phyloP scores from a whole-genome alignment of 2,329 filamentous ascomycete genomes.

The Cladophialophora psammophila region DNA sequence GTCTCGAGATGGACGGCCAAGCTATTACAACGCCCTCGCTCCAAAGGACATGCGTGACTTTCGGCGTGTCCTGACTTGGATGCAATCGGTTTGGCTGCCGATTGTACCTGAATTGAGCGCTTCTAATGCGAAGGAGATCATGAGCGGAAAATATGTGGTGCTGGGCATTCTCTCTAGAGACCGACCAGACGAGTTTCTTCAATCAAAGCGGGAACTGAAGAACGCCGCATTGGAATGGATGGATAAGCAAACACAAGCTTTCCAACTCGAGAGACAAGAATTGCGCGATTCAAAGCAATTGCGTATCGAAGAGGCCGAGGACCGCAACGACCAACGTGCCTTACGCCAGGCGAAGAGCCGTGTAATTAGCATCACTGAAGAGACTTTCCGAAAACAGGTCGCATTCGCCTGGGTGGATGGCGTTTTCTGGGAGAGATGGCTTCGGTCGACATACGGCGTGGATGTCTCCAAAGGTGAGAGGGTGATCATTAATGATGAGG shows the following conservation, averaged over 20 bases:
- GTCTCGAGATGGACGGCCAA: slow-evolving; percentile 84
- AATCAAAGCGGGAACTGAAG: slow-evolving; percentile 88
- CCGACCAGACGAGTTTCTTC: slow-evolving; percentile 77
- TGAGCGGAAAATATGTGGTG: slow-evolving; percentile 94
- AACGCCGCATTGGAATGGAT: slow-evolving; percentile 97
- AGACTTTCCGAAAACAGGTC: slow-evolving; percentile 82
- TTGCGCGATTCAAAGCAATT: slow-evolving; percentile 93
- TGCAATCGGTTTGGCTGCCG: slow-evolving; percentile 94
- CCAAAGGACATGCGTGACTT: slow-evolving; percentile 93
- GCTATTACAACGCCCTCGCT: slow-evolving; percentile 85
- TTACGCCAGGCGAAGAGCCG: slow-evolving; percentile 88
- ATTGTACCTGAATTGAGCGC: slow-evolving; percentile 94
- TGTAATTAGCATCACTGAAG: slow-evolving; percentile 85
- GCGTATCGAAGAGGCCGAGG: slow-evolving; percentile 93
- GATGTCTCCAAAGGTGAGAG: slow-evolving; percentile 85
- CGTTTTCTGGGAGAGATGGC: slow-evolving; percentile 96
- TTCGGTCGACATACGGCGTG: slow-evolving; percentile 92
- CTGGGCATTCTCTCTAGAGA: slow-evolving; percentile 85
- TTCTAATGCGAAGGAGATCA: slow-evolving; percentile 90
- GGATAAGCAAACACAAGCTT: slow-evolving; percentile 90
- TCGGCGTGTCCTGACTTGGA: slow-evolving; percentile 82
- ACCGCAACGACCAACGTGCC: slow-evolving; percentile 87
- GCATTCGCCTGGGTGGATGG: slow-evolving; percentile 97
- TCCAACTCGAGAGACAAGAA: slow-evolving; percentile 92
- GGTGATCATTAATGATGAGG: slow-evolving; percentile 96